Percentiles rank a stretch among this genome's conserved stretches.
These are phyloP conservation scores for Climacium dendroides DNA, from an alignment of 225 moss, liverwort and hornwort species.

Conservation along the genomic window DNA sequence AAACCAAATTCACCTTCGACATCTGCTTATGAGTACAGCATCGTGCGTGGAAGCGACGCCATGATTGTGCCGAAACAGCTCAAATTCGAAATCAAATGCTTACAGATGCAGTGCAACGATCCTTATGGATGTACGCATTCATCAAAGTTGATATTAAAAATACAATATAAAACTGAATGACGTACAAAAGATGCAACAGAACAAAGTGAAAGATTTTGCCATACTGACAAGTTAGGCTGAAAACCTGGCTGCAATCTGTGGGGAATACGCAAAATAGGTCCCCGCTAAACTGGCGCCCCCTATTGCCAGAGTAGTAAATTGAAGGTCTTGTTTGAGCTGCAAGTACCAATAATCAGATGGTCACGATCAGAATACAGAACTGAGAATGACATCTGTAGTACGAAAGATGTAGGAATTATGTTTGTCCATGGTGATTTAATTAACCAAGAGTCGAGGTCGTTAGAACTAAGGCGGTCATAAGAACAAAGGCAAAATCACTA, in stretches of 20 bases:
- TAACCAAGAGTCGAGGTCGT: neutral
- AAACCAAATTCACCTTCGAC: neutral
- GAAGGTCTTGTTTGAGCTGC: conserved; percentile 75
- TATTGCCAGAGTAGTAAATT: conserved; percentile 48
- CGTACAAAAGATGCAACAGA: neutral
- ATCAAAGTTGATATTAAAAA: neutral
- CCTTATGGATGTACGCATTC: neutral
- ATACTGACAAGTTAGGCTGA: neutral
- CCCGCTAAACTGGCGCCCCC: conserved; percentile 47
- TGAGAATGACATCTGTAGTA: neutral
- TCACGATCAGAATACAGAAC: neutral
- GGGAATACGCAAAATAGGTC: conserved; percentile 52
- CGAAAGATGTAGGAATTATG: neutral
- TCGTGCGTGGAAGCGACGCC: neutral
- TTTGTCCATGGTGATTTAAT: neutral
- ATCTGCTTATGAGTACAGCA: neutral
- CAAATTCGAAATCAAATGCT: neutral
- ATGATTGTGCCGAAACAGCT: neutral
- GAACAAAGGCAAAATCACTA: neutral
- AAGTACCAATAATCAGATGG: neutral
- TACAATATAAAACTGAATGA: neutral
- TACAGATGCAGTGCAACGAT: neutral
- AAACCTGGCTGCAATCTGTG: conserved; percentile 73
- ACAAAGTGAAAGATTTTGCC: neutral
- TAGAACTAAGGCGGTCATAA: neutral